Conservation (phyloP, 2,329 filamentous ascomycete genomes). For the Talaromyces sp. region DNA sequence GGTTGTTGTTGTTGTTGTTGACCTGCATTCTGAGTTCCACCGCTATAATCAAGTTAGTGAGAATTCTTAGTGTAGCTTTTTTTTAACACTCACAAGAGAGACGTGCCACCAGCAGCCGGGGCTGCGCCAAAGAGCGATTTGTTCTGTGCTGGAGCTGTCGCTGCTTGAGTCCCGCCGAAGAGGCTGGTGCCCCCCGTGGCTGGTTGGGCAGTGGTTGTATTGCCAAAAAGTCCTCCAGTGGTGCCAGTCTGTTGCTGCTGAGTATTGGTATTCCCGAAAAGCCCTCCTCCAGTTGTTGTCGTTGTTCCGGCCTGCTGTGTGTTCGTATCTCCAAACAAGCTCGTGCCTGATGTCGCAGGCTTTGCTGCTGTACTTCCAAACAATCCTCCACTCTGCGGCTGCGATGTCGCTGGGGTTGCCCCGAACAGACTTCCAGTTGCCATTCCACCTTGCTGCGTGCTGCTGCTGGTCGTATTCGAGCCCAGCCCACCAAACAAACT, state of each 20-base stretch:
- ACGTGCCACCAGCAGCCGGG: constrained; percentile 20
- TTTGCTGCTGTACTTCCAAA: constrained; percentile 14
- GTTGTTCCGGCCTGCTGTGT: constrained; percentile 8
- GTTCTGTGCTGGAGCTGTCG: constrained; percentile 26
- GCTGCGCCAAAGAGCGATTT: constrained; percentile 28
- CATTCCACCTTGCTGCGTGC: constrained; percentile 21
- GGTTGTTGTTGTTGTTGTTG: constrained; percentile 37
- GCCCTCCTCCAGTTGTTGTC: background rate
- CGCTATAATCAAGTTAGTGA: background rate
- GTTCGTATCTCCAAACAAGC: constrained; percentile 7
- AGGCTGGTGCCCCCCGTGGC: constrained; percentile 19
- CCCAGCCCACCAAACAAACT: constrained; percentile 27
- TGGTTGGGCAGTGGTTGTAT: constrained; percentile 19
- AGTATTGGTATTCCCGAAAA: constrained; percentile 7
- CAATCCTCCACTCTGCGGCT: constrained; percentile 20
- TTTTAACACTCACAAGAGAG: constrained; percentile 28
- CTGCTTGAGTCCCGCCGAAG: constrained; percentile 25
- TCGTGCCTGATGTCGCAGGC: constrained; percentile 4
- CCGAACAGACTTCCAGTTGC: constrained; percentile 10
- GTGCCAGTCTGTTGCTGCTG: constrained; percentile 6
- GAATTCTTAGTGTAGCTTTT: background rate
- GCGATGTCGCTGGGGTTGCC: constrained; percentile 21
- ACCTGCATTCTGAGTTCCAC: constrained; percentile 7
- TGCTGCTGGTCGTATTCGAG: constrained; percentile 7
- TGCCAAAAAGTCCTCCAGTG: constrained; percentile 5